Evolutionary conservation across 768 basidiomycete species (phyloP).

Genomic region (Mycena rebaudengoi): DNA sequence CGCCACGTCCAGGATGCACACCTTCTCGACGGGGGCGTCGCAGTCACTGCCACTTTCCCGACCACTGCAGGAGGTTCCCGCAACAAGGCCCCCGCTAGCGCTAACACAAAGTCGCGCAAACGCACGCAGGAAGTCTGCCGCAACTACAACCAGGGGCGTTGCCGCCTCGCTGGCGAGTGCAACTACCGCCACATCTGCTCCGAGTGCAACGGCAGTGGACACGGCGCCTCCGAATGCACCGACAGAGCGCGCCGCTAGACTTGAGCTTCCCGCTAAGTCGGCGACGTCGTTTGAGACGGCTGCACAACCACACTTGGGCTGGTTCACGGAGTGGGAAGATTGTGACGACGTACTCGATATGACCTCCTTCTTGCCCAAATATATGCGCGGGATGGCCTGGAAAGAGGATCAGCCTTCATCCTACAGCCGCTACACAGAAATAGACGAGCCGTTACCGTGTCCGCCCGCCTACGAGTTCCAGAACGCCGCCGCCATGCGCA

Average conservation of each 20-base stretch:
- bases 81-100: background rate
- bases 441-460: background rate
- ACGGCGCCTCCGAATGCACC: background rate
- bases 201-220: slow-evolving; percentile 4
- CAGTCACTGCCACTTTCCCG: background rate
- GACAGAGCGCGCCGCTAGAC: background rate
- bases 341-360: too few species aligned
- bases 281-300: background rate
- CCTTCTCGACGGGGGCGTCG: slow-evolving; percentile 2
- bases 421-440: background rate
- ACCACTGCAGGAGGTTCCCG: background rate
- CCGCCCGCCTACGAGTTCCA: background rate
- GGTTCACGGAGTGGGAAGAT: background rate
- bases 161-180: background rate
- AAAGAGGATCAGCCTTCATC: background rate
- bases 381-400: background rate
- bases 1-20: background rate
- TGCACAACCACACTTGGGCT: background rate
- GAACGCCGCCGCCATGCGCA: background rate
- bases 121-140: background rate
- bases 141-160: background rate
- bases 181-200: background rate
- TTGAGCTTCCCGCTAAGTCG: slow-evolving; percentile 8
- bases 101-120: background rate
- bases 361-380: too few species aligned